A percentile compares a stretch with the other conserved stretches of the same genome.
phyloP scores from a whole-genome alignment of 495 filamentous ascomycete genomes.

The Xylaria acuta region DNA sequence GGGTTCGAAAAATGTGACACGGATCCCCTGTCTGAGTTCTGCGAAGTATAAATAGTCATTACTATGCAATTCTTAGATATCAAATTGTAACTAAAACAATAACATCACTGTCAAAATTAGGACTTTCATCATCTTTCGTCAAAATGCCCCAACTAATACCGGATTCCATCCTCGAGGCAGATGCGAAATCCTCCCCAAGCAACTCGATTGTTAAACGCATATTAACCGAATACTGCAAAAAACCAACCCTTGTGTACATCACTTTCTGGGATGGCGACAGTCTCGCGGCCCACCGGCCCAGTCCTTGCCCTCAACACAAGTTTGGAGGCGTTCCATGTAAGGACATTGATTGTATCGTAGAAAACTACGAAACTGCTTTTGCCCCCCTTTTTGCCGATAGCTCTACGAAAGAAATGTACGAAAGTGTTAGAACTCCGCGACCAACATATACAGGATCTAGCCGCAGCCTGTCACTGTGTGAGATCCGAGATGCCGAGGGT shows the following conservation, averaged over 20 bases:
- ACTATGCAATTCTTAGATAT: no score
- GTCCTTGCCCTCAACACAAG: background rate
- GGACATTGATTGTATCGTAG: background rate
- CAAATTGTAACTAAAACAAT: background rate
- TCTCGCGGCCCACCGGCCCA: background rate
- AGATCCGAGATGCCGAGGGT: background rate
- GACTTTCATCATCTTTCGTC: background rate
- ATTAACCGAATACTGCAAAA: background rate
- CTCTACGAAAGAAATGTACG: background rate
- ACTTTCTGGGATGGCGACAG: slow-evolving; percentile 1
- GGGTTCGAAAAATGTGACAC: background rate
- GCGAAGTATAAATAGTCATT: background rate
- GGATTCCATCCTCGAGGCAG: background rate
- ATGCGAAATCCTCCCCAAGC: background rate
- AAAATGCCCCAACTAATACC: background rate
- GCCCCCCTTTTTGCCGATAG: background rate
- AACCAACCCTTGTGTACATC: slow-evolving; percentile 6
- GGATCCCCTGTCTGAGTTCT: no score
- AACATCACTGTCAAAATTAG: background rate
- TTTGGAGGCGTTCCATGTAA: background rate
- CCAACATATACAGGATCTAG: no score
- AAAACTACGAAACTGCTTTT: slow-evolving; percentile 11
- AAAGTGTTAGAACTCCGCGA: background rate
- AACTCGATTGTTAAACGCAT: background rate
- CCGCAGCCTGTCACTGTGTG: background rate